phyloP scores from a whole-genome alignment of 805 yeast species.

The Brettanomyces anomalus region DNA sequence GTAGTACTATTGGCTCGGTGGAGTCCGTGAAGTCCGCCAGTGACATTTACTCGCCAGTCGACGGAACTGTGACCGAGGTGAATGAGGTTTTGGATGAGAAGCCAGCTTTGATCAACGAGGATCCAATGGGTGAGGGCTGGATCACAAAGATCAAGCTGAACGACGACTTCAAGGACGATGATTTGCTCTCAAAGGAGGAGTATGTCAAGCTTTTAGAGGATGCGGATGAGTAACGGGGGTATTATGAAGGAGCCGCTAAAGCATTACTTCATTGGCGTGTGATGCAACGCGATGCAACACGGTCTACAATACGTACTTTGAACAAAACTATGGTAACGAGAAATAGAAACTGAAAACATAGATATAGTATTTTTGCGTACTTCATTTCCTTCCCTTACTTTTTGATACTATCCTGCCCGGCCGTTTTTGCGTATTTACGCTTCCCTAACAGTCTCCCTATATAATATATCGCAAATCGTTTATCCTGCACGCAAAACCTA shows the following conservation, averaged over 20 bases:
- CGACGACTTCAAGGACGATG: constrained; percentile 27
- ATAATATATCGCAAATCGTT: no score
- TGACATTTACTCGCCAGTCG: constrained; percentile 84
- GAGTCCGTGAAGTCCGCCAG: constrained; percentile 93
- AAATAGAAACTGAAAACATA: no score
- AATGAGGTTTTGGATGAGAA: constrained; percentile 56
- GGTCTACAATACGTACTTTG: no score
- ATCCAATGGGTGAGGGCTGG: constrained; percentile 95
- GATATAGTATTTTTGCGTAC: background rate
- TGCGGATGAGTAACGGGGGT: constrained; percentile 28
- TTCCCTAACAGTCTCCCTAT: no score
- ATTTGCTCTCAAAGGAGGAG: constrained; percentile 43
- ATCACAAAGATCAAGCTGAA: constrained; percentile 64
- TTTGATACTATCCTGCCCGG: background rate
- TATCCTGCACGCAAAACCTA: no score
- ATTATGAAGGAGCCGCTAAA: no score
- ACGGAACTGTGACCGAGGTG: constrained; percentile 65
- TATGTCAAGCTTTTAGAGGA: constrained; percentile 53
- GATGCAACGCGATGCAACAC: no score
- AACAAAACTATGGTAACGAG: no score
- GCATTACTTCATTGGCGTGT: no score
- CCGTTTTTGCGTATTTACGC: no score
- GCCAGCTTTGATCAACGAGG: constrained; percentile 76
- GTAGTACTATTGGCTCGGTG: constrained; percentile 86
- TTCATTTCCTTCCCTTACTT: background rate